These are phyloP conservation scores for Neocucurbitaria cava DNA, from an alignment of 2,329 filamentous ascomycete species.

Conservation along the genomic window DNA sequence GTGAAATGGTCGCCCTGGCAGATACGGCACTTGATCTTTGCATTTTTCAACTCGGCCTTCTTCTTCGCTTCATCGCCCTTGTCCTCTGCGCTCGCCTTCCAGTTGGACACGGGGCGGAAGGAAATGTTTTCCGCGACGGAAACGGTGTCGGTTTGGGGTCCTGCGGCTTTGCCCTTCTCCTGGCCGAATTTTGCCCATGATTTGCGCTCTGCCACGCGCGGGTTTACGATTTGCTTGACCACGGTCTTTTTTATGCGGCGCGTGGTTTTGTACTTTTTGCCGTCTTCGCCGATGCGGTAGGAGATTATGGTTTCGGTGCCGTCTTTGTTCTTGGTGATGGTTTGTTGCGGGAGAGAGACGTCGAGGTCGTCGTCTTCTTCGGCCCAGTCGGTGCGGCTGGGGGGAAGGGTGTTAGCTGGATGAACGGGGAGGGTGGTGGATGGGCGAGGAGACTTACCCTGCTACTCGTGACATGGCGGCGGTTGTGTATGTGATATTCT, in stretches of 20 bases:
- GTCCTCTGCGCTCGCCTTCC: conserved; percentile 85
- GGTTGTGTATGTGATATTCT: conserved; percentile 17
- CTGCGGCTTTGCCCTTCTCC: conserved; percentile 82
- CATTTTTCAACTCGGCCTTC: conserved; percentile 83
- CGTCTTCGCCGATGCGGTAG: conserved; percentile 88
- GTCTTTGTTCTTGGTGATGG: conserved; percentile 96
- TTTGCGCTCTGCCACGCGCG: conserved; percentile 93
- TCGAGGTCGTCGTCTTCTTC: conserved; percentile 87
- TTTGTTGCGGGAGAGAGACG: conserved; percentile 80
- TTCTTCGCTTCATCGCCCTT: conserved; percentile 76
- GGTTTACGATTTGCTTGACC: conserved; percentile 93
- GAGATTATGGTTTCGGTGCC: conserved; percentile 95
- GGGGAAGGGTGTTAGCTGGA: conserved; percentile 10
- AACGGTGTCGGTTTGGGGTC: conserved; percentile 88
- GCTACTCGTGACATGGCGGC: conserved; percentile 47
- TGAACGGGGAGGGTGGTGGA: not conserved
- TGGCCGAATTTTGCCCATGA: conserved; percentile 91
- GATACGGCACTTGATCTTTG: conserved; percentile 99
- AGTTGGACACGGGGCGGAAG: conserved; percentile 91
- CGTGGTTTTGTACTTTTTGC: conserved; percentile 96
- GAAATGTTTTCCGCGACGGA: conserved; percentile 97
- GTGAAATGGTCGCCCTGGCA: conserved; percentile 99
- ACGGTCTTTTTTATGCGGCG: conserved; percentile 92
- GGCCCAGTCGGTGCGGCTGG: conserved; percentile 81
- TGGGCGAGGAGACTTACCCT: conserved; percentile 33